phyloP scores from a whole-genome alignment of 371 early-diverging fungal species.

The Parasitella parasitica region DNA sequence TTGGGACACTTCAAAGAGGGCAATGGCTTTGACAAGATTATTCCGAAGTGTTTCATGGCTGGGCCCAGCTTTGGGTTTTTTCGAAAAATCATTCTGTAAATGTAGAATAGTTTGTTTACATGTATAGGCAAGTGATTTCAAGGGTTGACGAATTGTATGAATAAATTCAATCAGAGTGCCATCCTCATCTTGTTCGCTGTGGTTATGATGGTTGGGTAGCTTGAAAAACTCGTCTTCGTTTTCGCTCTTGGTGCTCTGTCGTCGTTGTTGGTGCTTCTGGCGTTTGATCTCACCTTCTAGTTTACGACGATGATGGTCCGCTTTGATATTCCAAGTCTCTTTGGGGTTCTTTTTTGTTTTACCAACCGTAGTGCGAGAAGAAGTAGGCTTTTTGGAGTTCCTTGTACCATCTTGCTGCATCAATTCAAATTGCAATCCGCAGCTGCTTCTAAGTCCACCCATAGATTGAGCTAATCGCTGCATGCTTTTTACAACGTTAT shows the following conservation, averaged over 20 bases:
- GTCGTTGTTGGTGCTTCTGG: conserved; percentile 15
- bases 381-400: not conserved
- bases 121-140: conserved; percentile 63
- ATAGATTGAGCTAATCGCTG: conserved; percentile 66
- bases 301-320: conserved; percentile 38
- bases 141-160: conserved; percentile 55
- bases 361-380: not conserved
- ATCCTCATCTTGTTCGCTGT: conserved; percentile 1
- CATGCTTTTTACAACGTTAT: conserved; percentile 46
- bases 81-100: conserved; percentile 30
- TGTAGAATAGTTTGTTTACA: conserved; percentile 62
- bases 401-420: conserved; percentile 15
- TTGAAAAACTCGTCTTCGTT: conserved; percentile 1
- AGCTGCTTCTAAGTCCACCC: conserved; percentile 62
- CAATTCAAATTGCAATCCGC: conserved; percentile 64
- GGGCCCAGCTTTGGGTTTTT: conserved; percentile 11
- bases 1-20: conserved; percentile 41
- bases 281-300: conserved; percentile 38
- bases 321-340: conserved; percentile 35
- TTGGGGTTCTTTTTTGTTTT: not conserved
- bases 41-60: conserved; percentile 24
- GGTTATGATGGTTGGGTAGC: not conserved
- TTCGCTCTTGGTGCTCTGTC: not conserved
- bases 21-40: conserved; percentile 42
- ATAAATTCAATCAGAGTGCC: conserved; percentile 55